These are phyloP conservation scores for Colletotrichum eleusines DNA, from an alignment of 2,329 filamentous ascomycete genomes.

Conservation along the genomic window DNA sequence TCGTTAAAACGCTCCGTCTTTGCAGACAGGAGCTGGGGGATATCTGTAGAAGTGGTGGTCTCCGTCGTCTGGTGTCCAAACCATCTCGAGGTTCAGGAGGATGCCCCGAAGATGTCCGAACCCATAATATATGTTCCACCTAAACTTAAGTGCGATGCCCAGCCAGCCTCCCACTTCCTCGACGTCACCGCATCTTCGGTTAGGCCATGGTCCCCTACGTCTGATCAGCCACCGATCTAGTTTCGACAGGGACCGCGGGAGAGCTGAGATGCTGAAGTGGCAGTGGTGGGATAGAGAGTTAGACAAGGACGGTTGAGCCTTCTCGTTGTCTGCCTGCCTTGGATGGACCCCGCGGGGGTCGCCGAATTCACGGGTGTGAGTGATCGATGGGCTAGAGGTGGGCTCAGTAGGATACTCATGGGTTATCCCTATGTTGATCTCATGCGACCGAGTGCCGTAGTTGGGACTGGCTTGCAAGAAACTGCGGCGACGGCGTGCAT, in stretches of 20 bases:
- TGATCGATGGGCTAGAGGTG: conserved; percentile 9
- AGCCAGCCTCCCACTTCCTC: conserved; percentile 23
- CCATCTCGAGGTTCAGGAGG: neutral
- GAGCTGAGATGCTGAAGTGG: conserved; percentile 7
- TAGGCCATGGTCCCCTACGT: conserved; percentile 36
- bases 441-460: conserved; percentile 22
- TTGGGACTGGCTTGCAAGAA: conserved; percentile 20
- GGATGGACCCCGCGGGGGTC: neutral
- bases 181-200: conserved; percentile 37
- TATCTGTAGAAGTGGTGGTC: neutral
- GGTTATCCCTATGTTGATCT: conserved; percentile 34
- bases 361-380: neutral
- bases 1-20: conserved; percentile 16
- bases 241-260: conserved; percentile 37
- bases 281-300: conserved; percentile 7
- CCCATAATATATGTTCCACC: conserved; percentile 33
- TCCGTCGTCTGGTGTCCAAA: conserved; percentile 27
- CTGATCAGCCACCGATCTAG: conserved; percentile 40
- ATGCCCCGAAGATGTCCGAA: conserved; percentile 18
- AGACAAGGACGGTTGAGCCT: conserved; percentile 37
- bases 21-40: conserved; percentile 4
- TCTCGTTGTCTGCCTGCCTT: neutral
- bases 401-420: conserved; percentile 20
- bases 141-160: conserved; percentile 24
- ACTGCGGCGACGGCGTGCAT: neutral